phyloP scores from a whole-genome alignment of 2,329 filamentous ascomycete species.

The Trichophyton verrucosum region DNA sequence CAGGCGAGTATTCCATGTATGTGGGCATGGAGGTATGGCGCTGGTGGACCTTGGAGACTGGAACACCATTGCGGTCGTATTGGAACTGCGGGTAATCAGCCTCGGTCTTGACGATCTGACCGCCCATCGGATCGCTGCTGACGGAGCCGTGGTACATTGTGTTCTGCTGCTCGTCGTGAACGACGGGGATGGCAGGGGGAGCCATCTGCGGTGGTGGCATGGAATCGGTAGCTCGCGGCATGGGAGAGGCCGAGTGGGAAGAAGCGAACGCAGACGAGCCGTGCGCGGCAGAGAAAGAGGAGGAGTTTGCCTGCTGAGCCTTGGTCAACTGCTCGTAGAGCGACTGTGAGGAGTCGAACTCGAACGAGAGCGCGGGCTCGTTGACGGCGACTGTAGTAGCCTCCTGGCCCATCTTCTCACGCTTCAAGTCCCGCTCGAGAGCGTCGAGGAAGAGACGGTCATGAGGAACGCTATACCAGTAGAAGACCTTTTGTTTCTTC shows the following conservation, averaged over 20 bases:
- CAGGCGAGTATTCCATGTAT: conserved; percentile 95
- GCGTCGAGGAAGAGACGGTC: conserved; percentile 96
- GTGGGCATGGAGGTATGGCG: conserved; percentile 97
- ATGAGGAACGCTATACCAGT: conserved; percentile 99
- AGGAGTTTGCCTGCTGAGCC: conserved; percentile 96
- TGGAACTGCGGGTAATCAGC: conserved; percentile 69
- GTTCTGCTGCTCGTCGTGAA: conserved; percentile 50
- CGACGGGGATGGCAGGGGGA: conserved; percentile 45
- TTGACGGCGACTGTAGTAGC: conserved; percentile 92
- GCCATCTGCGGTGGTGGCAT: conserved; percentile 90
- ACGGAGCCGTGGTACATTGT: conserved; percentile 60
- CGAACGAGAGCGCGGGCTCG: conserved; percentile 94
- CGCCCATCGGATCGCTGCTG: conserved; percentile 55
- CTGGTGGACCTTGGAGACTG: conserved; percentile 70
- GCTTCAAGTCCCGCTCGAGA: conserved; percentile 90
- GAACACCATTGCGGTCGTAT: conserved; percentile 86
- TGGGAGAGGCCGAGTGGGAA: conserved; percentile 73
- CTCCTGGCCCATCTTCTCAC: conserved; percentile 99
- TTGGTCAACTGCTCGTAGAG: conserved; percentile 99
- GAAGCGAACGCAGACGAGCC: conserved; percentile 56
- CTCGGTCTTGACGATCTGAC: conserved; percentile 74
- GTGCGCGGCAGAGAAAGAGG: conserved; percentile 74
- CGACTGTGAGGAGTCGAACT: conserved; percentile 98
- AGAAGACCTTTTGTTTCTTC: conserved; percentile 99
- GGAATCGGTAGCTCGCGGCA: conserved; percentile 73